Percentiles rank a stretch among this genome's conserved stretches.
phyloP scores from a whole-genome alignment of 2,329 filamentous ascomycete species.

The Penicillium sp. region DNA sequence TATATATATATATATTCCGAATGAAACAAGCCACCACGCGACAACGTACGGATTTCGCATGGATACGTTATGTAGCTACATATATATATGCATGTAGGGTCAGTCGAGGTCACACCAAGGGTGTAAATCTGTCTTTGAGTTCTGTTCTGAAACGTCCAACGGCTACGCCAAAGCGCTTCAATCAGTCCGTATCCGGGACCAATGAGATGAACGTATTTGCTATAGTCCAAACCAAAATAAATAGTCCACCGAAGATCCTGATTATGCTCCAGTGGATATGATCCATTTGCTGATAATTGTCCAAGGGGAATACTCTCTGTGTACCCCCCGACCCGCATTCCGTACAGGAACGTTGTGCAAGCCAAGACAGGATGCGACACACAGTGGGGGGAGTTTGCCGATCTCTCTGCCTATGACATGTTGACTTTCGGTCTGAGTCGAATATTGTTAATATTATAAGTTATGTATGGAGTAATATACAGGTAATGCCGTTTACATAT shows the following conservation, averaged over 20 bases:
- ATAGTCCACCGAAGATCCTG: too few species aligned
- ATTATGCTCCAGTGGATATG: too few species aligned
- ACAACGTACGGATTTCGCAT: neutral
- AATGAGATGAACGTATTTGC: too few species aligned
- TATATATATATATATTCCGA: neutral
- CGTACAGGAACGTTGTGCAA: slow-evolving; percentile 18
- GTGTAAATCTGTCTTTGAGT: neutral
- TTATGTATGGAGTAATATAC: too few species aligned
- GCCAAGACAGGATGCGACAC: slow-evolving; percentile 13
- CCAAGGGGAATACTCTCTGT: too few species aligned
- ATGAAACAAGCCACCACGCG: neutral
- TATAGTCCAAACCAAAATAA: too few species aligned
- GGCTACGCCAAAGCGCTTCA: neutral
- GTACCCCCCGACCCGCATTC: slow-evolving; percentile 21
- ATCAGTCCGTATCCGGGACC: slow-evolving; percentile 3
- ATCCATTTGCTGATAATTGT: neutral
- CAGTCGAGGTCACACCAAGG: neutral
- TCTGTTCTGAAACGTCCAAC: slow-evolving; percentile 6
- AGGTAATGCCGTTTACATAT: too few species aligned
- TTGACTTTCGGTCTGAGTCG: neutral
- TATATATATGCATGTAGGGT: neutral
- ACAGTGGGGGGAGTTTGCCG: slow-evolving; percentile 17
- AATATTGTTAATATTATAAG: too few species aligned
- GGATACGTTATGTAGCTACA: neutral
- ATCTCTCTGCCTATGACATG: slow-evolving; percentile 18